Base-by-base conservation (phyloP, 2,329 filamentous ascomycete species). In the Exutisphaerella laricina region DNA sequence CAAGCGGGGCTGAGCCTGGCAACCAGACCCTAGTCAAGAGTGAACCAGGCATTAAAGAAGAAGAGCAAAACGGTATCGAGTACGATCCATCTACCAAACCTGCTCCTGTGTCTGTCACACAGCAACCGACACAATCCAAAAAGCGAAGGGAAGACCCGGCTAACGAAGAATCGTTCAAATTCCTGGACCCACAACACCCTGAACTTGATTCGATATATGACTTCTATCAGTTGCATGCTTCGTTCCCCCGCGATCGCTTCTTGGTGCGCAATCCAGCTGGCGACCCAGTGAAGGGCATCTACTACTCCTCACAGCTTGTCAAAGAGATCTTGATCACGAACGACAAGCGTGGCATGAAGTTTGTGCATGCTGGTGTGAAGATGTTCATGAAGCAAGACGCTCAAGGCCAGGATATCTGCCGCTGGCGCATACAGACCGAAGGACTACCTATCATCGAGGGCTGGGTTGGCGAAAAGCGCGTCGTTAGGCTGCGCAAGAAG, bases 321-420 rank as follows among this genome's bases (percentile, higher is more conserved):
- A 84, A 88, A 22, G 84, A 90, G 52, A 92, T 98, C 41, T 75
- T 98, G 3, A 78, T 75, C 3, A 77, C 84, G 60, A 98, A 98
- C 63, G 88, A 96, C 66, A 86, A 88, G 31, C 82, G 85, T 20
- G 88, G 88, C 33, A 83, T 97, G 66, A 94, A 92, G 64, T 95
- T 98, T 62, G 85, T 98, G 37, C 92, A 98, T 67, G 90, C 85
- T 38, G 92, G 92, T 51, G 89, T 98, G 23, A 94, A 94, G 70
- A 97, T 97, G 88, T 98, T 94, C 64, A 92, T 97, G 73, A 95
- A 94, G 72, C 90, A 97, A 66, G 88, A 96, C 60, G 84, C 87
- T 0, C 89, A 94, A 46, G 85, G 82, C 4, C 82, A 84, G 25
- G 84, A 89, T 41, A 84, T 92, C 23, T 95, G 89, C 70, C 79